Base-by-base conservation (phyloP, 768 basidiomycete genomes). In the Asterophora parasitica region DNA sequence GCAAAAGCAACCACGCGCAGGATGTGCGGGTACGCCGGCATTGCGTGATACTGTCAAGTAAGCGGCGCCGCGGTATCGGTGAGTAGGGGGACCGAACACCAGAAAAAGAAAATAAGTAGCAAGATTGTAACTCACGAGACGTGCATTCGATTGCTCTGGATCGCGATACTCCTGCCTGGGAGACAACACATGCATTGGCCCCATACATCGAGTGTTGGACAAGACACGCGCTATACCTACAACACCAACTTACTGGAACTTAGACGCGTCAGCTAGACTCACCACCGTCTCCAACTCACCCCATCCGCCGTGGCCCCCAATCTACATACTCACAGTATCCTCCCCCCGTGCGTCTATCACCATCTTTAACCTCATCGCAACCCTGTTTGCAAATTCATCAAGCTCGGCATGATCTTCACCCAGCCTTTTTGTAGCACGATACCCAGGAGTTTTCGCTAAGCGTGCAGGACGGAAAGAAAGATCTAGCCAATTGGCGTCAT, bases 391-490 rank as follows among this genome's bases (percentile, higher is more conserved):
- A 73, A 10, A 64, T n/a, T 79, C 76, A 53, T 82, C 76, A 26
- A 82, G 66, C 34, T 69, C 61, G 4, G 78, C 19, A 66, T 63
- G 19, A 85, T 71, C 64, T 82, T 84, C 0, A 85, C 74, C 7
- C 80, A 80, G 15, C 70, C 71, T 0, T 61, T 38, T 48, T 76
- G n/a, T n/a, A 90, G 59, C 81, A 83, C 3, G 87, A 89, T 2
- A 89, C 63, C 86, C 86, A 91, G 59, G 85, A 77, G 48, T 74
- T 74, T 50, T 90, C 88, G 3, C 60, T 63, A 0, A 76, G 71
- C 87, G 26, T 76, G 69, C 28, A 87, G 68, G 1, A 87, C 79
- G 32, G 71, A 61, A 4, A 72, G 59, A 51, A 85, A 81, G 33
- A 81, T 78, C 15, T 77, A 78, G 65, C 88, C 82, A 32, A 82